Percentiles rank a stretch among this genome's conserved stretches.
Evolutionary conservation across 441 rosid species (phyloP).

Genomic region (Bocquillonia castaneifolia): DNA sequence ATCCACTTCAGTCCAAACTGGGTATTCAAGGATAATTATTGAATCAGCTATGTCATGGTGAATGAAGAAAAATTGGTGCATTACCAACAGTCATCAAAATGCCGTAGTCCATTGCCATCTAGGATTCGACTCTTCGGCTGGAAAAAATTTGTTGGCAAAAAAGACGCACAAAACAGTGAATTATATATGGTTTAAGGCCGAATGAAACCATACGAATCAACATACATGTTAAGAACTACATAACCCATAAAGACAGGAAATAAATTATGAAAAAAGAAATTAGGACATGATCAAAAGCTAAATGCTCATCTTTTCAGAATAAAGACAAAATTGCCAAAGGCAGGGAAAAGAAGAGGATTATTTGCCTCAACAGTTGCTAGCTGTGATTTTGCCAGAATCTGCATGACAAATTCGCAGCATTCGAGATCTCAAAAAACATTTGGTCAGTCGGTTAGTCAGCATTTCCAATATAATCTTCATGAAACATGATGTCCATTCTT

Average conservation of each 20-base stretch:
- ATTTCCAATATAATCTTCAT: neutral
- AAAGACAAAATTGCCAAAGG: constrained; percentile 4
- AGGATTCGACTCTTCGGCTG: too few relatives aligned
- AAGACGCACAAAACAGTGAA: neutral
- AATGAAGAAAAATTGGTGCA: too few relatives aligned
- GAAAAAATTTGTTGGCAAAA: too few relatives aligned
- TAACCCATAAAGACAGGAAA: neutral
- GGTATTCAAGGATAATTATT: too few relatives aligned
- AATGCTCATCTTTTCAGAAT: constrained; percentile 21
- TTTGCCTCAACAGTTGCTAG: constrained; percentile 14
- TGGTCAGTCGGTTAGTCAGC: neutral
- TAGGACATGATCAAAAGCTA: neutral
- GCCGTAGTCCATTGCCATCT: too few relatives aligned
- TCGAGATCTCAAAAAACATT: neutral
- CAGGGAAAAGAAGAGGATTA: neutral
- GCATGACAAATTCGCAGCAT: constrained; percentile 14
- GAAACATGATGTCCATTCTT: constrained; percentile 30
- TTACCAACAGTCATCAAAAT: too few relatives aligned
- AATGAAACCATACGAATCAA: neutral
- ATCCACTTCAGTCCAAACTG: too few relatives aligned
- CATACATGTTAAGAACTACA: neutral
- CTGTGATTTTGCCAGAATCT: constrained; percentile 13
- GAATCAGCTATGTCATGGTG: too few relatives aligned
- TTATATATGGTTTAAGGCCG: neutral
- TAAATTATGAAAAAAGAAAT: neutral